Evolutionary conservation across 2,329 filamentous ascomycete species (phyloP), one percentile per base, ranked within the genome.

Genomic region (Macroventuria anomochaeta): DNA sequence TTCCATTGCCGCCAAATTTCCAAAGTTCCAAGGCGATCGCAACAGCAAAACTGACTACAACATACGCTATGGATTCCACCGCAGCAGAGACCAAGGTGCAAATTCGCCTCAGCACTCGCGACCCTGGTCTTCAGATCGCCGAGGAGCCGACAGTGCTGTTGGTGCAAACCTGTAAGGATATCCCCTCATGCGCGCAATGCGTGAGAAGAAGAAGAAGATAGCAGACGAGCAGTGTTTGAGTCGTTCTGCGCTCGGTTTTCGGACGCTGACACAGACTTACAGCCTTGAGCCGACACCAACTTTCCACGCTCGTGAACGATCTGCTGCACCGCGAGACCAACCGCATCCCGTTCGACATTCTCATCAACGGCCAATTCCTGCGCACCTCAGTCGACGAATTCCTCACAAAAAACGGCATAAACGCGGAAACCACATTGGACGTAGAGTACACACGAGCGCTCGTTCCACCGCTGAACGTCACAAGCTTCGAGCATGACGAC

Each of bases 401-500:
- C 76, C 85, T 99, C 55, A 87, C 87, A 13, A 81, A 87, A 58
- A 90, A 95, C 69, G 93, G 93, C 42, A 87, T 97, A 57, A 96
- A 91, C 17, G 85, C 91, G 34, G 95, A 99, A 79, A 89, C 88
- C 4, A 93, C 89, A 3, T 79, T 99, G 46, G 89, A 88, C 29
- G 83, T 99, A 52, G 93, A 97, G 79, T 99, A 97, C 76, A 91
- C 97, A 29, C 88, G 92, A 67, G 95, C 92, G 59, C 80, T 97
- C 64, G 86, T 97, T 55, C 95, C 95, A 7, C 95, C 95, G 15
- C 82, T 90, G 29, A 93, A 95, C 74, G 87, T 96, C 64, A 89
- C 92, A 11, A 95, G 90, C 70, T 99, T 96, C 73, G 88, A 97
- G 78, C 93, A 99, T 74, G 93, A 99, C 70, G 95, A 97, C 75